Evolutionary conservation across 1,284 basidiomycete species (phyloP).

Genomic region (Ceratobasidium sp.): DNA sequence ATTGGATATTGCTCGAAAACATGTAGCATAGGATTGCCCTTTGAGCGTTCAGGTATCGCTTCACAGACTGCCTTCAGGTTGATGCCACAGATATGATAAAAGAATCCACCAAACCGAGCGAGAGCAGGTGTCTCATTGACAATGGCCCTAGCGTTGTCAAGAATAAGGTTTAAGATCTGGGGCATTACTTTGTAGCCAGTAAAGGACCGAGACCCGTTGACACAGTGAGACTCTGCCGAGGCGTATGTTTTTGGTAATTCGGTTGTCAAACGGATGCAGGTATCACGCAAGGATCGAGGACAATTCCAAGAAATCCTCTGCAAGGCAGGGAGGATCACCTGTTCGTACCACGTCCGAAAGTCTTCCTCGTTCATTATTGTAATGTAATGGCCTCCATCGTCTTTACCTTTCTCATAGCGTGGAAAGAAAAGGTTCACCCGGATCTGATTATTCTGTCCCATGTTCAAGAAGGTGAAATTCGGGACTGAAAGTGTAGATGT

Average conservation of each 20-base stretch:
- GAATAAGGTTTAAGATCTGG: neutral
- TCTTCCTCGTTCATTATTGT: conserved; percentile 17
- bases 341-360: neutral
- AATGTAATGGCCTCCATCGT: conserved; percentile 5
- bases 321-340: neutral
- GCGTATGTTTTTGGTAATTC: neutral
- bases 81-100: conserved; percentile 11
- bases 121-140: neutral
- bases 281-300: neutral
- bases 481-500: conserved; percentile 7
- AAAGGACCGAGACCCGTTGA: neutral
- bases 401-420: conserved; percentile 4
- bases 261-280: neutral
- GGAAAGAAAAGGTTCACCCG: conserved; percentile 31
- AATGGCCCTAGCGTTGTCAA: neutral
- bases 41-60: neutral
- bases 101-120: conserved; percentile 2
- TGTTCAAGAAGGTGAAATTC: conserved; percentile 10
- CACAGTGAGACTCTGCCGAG: neutral
- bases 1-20: conserved; percentile 17
- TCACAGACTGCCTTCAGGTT: conserved; percentile 19
- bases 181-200: neutral
- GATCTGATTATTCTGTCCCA: conserved; percentile 15
- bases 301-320: neutral
- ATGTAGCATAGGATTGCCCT: conserved; percentile 3